Conservation (phyloP, 2,329 filamentous ascomycete genomes). For the Paramyrothecium roridum region DNA sequence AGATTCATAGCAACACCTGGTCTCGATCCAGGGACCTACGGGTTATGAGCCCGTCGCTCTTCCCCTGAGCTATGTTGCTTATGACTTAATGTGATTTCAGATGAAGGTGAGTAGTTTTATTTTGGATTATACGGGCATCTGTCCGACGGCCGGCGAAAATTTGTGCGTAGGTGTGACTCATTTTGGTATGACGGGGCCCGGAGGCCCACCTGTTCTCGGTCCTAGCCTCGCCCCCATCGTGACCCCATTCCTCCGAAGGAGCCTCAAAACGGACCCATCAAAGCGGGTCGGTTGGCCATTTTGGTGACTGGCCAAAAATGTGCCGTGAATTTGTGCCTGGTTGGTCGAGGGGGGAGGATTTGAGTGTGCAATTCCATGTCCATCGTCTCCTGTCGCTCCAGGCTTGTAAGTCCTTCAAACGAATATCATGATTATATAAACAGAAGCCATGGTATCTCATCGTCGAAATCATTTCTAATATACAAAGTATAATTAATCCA, state of each 20-base stretch:
- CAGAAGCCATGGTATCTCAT: not conserved
- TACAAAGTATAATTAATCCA: not conserved
- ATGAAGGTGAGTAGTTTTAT: not conserved
- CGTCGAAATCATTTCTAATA: not conserved
- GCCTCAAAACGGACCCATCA: not conserved
- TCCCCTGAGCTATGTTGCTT: constrained; percentile 22
- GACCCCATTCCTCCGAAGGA: not conserved
- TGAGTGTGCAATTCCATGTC: too few species aligned
- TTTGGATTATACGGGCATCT: not conserved
- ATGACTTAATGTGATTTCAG: not conserved
- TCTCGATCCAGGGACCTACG: constrained; percentile 25
- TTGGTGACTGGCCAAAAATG: too few species aligned
- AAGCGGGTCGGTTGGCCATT: too few species aligned
- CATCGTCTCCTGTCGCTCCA: too few species aligned
- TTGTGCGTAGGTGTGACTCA: not conserved
- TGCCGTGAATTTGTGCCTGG: too few species aligned
- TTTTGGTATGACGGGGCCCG: not conserved
- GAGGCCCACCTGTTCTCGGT: not conserved
- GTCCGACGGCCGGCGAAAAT: not conserved
- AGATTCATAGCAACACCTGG: constrained; percentile 17
- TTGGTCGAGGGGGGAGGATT: too few species aligned
- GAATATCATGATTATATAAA: not conserved
- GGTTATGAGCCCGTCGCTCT: constrained; percentile 28
- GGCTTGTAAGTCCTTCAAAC: too few species aligned
- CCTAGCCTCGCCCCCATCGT: not conserved